Evolutionary conservation across 352 stramenopile genomes (phyloP).

Genomic region (Globisporangium heterothallicum): DNA sequence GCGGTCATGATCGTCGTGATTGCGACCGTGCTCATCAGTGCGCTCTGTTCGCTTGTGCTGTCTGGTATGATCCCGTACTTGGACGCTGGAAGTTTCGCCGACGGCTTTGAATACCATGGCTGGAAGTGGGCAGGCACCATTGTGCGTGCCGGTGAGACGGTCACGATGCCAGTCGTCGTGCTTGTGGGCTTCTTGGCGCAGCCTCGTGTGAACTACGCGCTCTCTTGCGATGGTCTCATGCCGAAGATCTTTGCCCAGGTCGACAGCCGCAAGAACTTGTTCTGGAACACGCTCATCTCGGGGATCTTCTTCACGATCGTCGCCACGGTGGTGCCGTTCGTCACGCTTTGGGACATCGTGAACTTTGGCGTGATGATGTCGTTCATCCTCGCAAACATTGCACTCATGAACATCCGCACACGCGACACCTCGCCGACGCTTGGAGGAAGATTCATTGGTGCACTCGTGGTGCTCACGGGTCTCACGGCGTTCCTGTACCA

Average conservation of each 20-base stretch:
- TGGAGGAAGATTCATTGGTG: background rate
- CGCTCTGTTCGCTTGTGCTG: constrained; percentile 77
- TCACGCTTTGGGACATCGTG: constrained; percentile 4
- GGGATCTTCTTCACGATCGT: background rate
- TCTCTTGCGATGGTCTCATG: constrained; percentile 91
- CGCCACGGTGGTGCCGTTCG: background rate
- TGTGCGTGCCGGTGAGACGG: constrained; percentile 43
- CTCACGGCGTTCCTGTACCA: background rate
- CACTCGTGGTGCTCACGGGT: background rate
- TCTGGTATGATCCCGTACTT: constrained; percentile 65
- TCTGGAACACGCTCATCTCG: constrained; percentile 1
- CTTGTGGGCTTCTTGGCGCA: constrained; percentile 92
- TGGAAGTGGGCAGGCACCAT: constrained; percentile 40
- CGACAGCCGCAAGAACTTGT: background rate
- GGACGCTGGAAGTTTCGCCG: constrained; percentile 29
- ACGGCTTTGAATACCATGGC: constrained; percentile 14
- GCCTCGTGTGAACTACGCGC: constrained; percentile 88
- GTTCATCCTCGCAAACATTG: background rate
- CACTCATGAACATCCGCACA: background rate
- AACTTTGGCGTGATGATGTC: background rate
- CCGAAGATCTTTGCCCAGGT: constrained; percentile 75
- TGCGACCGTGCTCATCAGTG: constrained; percentile 38
- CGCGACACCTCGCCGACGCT: background rate
- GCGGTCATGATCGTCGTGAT: constrained; percentile 53
- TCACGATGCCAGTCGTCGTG: constrained; percentile 92